Percentiles rank a stretch among this genome's conserved stretches.
Conservation (phyloP, 805 yeast genomes). For the Tetrapisispora phaffii region DNA sequence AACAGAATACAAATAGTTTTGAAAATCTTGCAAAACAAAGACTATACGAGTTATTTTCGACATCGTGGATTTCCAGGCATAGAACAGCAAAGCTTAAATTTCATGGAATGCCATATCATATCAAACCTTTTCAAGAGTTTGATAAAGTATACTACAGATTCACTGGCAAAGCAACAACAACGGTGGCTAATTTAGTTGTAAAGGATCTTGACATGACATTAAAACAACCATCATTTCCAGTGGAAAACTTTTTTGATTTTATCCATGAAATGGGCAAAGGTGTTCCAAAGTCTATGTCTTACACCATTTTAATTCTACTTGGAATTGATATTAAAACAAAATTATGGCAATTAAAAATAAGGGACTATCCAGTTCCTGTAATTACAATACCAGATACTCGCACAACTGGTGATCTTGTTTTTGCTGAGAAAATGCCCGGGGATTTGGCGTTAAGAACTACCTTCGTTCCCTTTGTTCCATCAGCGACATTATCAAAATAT, state of each 20-base stretch:
- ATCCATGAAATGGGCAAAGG: constrained; percentile 36
- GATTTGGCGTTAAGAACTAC: constrained; percentile 38
- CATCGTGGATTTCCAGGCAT: constrained; percentile 32
- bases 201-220: constrained; percentile 18
- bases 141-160: constrained; percentile 14
- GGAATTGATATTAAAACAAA: constrained; percentile 37
- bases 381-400: constrained; percentile 36
- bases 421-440: constrained; percentile 46
- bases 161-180: constrained; percentile 18
- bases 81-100: constrained; percentile 25
- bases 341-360: constrained; percentile 35
- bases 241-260: constrained; percentile 26
- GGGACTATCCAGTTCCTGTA: constrained; percentile 52
- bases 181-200: constrained; percentile 21
- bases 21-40: constrained; percentile 9
- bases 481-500: constrained; percentile 29
- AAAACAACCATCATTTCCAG: constrained; percentile 26
- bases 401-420: constrained; percentile 41
- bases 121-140: constrained; percentile 11
- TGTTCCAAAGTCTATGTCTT: constrained; percentile 42
- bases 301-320: constrained; percentile 47
- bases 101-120: constrained; percentile 22
- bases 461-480: constrained; percentile 51
- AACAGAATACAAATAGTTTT: background rate
- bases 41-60: constrained; percentile 30